A percentile compares a stretch with the other conserved stretches of the same genome.
phyloP scores from a whole-genome alignment of 208 protist species.

The Endotrypanum monterogeii region DNA sequence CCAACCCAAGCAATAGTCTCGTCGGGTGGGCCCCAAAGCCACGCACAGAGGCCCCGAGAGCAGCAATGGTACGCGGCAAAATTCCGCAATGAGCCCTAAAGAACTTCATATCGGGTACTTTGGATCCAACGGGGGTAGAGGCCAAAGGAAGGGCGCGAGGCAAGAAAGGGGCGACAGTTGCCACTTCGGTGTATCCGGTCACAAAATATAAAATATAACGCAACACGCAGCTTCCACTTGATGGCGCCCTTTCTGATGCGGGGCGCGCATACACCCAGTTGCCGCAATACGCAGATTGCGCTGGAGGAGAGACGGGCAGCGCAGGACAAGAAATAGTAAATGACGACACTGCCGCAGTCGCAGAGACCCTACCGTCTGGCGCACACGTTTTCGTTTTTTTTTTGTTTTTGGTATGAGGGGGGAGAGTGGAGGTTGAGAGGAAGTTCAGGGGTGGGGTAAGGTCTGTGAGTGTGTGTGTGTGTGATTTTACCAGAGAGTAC shows the following conservation, averaged over 20 bases:
- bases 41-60: slow-evolving; percentile 1
- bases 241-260: not conserved
- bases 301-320: no score
- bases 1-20: slow-evolving; percentile 42
- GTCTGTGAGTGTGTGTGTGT: not conserved
- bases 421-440: no score
- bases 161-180: not conserved
- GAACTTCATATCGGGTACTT: not conserved
- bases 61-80: not conserved
- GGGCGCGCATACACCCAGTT: no score
- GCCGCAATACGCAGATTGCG: no score
- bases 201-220: not conserved
- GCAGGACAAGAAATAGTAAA: no score
- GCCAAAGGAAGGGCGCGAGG: not conserved
- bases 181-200: not conserved
- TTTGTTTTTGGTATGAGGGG: no score
- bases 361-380: no score
- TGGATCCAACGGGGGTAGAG: not conserved
- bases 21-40: slow-evolving; percentile 34
- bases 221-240: not conserved
- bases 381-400: no score
- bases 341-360: no score
- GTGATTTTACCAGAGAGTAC: no score
- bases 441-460: no score
- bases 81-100: not conserved